These are phyloP conservation scores for Neoarthrinium moseri DNA, from an alignment of 2,329 filamentous ascomycete genomes.

Conservation along the genomic window DNA sequence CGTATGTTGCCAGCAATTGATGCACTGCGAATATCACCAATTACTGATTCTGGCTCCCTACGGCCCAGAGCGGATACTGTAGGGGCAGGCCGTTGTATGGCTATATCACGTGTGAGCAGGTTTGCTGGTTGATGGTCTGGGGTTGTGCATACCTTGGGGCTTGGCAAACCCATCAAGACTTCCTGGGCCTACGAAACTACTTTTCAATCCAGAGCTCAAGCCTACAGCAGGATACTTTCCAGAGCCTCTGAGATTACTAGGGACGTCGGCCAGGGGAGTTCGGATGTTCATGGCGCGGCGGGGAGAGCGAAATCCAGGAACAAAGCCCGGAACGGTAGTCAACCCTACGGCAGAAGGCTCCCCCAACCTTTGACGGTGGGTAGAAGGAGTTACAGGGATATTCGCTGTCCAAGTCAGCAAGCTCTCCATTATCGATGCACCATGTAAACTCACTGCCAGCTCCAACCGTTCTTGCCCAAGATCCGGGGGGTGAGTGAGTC, in stretches of 20 bases:
- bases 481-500: not conserved
- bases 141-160: conserved; percentile 19
- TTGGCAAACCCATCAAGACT: conserved; percentile 15
- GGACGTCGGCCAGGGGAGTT: conserved; percentile 12
- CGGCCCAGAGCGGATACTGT: not conserved
- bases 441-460: conserved; percentile 17
- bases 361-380: conserved; percentile 28
- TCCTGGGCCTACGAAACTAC: conserved; percentile 20
- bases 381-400: conserved; percentile 31
- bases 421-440: not conserved
- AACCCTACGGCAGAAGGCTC: conserved; percentile 22
- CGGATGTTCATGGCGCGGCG: conserved; percentile 17
- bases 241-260: conserved; percentile 16
- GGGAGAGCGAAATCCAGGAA: conserved; percentile 24
- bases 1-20: conserved; percentile 9
- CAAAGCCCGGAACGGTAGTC: conserved; percentile 28
- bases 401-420: conserved; percentile 19
- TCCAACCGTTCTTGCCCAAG: conserved; percentile 17
- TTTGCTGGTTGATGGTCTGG: not conserved
- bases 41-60: conserved; percentile 3
- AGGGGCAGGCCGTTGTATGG: conserved; percentile 9
- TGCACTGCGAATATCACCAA: conserved; percentile 1
- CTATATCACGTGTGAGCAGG: not conserved
- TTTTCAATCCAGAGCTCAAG: conserved; percentile 28
- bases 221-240: conserved; percentile 20